These are phyloP conservation scores for Claviceps sp. DNA, from an alignment of 2,329 filamentous ascomycete species.

Conservation along the genomic window DNA sequence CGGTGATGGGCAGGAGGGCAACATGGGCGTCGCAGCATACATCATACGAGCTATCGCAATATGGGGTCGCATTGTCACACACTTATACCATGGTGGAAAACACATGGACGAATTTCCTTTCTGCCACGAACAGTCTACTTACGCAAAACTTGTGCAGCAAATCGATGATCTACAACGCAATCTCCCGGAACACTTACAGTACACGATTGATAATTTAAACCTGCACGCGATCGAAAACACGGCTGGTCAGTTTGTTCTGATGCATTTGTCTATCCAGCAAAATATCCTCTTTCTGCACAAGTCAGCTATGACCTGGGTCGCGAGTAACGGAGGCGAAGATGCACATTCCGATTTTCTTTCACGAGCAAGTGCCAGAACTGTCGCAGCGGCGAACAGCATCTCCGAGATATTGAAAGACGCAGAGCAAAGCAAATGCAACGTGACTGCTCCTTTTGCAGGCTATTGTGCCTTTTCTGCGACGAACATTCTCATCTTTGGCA, in stretches of 20 bases:
- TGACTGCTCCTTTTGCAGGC: conserved; percentile 84
- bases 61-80: conserved; percentile 83
- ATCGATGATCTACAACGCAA: conserved; percentile 55
- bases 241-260: conserved; percentile 81
- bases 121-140: conserved; percentile 72
- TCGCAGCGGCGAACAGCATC: conserved; percentile 75
- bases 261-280: conserved; percentile 84
- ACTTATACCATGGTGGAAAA: conserved; percentile 80
- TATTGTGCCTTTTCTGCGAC: conserved; percentile 91
- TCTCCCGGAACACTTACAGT: conserved; percentile 59
- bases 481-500: conserved; percentile 85
- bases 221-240: conserved; percentile 73
- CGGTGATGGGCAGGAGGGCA: conserved; percentile 55
- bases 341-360: conserved; percentile 68
- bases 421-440: conserved; percentile 51
- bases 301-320: conserved; percentile 64
- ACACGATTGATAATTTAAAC: conserved; percentile 69
- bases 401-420: conserved; percentile 72
- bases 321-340: conserved; percentile 49
- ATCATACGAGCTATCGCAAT: conserved; percentile 73
- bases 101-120: conserved; percentile 63
- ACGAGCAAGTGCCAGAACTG: conserved; percentile 60
- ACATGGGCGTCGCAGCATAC: conserved; percentile 91
- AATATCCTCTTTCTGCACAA: conserved; percentile 82
- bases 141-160: conserved; percentile 54